Base-by-base conservation (phyloP, 352 stramenopile species). In the Phytophthora citricola region DNA sequence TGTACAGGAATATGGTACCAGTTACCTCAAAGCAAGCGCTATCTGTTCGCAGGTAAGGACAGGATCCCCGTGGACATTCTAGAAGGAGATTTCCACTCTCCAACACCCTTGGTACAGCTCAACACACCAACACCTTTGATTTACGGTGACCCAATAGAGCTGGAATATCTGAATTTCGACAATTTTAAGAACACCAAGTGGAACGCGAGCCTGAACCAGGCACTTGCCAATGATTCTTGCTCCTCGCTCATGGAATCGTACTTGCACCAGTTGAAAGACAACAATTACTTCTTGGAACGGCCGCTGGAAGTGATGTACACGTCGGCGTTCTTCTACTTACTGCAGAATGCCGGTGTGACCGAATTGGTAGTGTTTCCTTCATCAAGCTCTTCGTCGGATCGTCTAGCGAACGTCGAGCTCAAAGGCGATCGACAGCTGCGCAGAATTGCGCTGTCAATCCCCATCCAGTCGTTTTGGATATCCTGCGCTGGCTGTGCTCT, bases 211-310 rank as follows among this genome's bases (percentile, higher is more conserved):
- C 15, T 54, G 5, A 64, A 62, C 49, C 17, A 76, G 36, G 63
- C 32, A 4, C 61, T 87, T 10, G 27, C 14, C 1, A 58, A 63
- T 11, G 46, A 66, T 17, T 24, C 52, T 2, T 85, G 74, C 63
- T 85, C 76, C 5, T 69, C 73, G 14, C 54, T 83, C 12, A 76
- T 83, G 48, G 73, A 85, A 32, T 77, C 76, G 48, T 85, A 83
- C 62, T 31, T 83, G 12, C 24, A 41, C 11, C 75, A 81, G 24
- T 12, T 81, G 7, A 20, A 65, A 12, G 49, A 68, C 24, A 85
- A 85, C 54, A 54, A 78, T 24, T 86, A 78, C 46, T 73, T 66
- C 38, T 17, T 86, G 9, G 65, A 83, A 17, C 47, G 51, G 0
- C 74, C 77, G 2, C 40, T 83, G 27, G 71, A 83, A 20, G 39